Conservation (phyloP, 306 rosid species). For the Elaeagnus macrophylla region DNA sequence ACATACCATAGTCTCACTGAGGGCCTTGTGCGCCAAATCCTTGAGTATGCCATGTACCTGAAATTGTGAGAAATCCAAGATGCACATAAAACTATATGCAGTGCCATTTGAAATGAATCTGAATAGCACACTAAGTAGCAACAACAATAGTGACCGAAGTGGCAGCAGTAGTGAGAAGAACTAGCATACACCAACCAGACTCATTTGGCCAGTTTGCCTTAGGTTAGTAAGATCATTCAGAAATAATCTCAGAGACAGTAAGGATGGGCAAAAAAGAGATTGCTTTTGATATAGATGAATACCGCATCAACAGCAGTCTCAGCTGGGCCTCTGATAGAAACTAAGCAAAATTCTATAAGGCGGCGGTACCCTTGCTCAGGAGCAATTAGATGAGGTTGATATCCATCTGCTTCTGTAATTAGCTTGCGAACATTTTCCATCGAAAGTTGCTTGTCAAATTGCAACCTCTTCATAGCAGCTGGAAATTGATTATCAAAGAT, state of each 20-base stretch:
- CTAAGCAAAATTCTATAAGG: conserved; percentile 33
- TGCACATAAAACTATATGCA: conserved; percentile 1
- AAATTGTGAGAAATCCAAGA: conserved; percentile 5
- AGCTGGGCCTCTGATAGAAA: conserved; percentile 37
- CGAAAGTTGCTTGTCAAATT: conserved; percentile 32
- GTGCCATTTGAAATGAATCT: neutral
- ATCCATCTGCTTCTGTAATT: conserved; percentile 44
- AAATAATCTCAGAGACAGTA: neutral
- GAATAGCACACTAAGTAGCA: neutral
- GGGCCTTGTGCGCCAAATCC: conserved; percentile 31
- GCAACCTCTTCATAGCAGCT: conserved; percentile 38
- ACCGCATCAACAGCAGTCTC: conserved; percentile 44
- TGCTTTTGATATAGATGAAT: neutral
- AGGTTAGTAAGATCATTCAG: neutral
- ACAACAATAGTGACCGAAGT: neutral
- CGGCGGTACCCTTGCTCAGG: conserved; percentile 47
- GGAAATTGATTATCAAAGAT: conserved; percentile 42
- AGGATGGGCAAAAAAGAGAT: neutral
- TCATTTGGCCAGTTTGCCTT: neutral
- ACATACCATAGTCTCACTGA: conserved; percentile 24
- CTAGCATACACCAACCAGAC: neutral
- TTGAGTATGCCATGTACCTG: conserved; percentile 37
- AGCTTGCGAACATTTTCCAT: conserved; percentile 33
- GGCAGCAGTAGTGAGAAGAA: conserved; percentile 2
- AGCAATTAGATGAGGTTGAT: conserved; percentile 44